phyloP scores from a whole-genome alignment of 2,329 filamentous ascomycete genomes.

The Neonectria magnoliae region DNA sequence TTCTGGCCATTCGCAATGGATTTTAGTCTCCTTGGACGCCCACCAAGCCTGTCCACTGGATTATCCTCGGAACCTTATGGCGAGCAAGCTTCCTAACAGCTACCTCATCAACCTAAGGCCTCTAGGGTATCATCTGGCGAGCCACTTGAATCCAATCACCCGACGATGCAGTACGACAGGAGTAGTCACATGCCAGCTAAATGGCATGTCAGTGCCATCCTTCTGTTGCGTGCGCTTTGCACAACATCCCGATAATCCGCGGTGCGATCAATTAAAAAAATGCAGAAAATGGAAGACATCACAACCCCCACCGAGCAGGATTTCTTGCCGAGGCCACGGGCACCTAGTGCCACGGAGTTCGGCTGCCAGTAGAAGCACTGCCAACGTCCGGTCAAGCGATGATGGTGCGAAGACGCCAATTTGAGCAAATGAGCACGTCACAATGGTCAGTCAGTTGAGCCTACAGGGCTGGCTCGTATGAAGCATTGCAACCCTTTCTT shows the following conservation, averaged over 20 bases:
- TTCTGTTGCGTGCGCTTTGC: not conserved
- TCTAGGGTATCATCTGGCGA: not conserved
- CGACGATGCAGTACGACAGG: not conserved
- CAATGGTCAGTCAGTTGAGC: not conserved
- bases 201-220: not conserved
- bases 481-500: not conserved
- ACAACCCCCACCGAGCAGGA: not conserved
- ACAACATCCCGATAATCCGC: not conserved
- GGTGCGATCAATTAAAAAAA: not conserved
- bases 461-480: not conserved
- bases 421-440: not conserved
- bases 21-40: not conserved
- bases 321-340: not conserved
- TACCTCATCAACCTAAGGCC: not conserved
- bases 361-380: not conserved
- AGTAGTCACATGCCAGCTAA: not conserved
- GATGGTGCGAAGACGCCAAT: not conserved
- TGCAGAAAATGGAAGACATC: not conserved
- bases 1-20: not conserved
- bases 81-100: not conserved
- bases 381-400: not conserved
- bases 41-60: not conserved
- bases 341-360: not conserved
- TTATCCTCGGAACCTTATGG: not conserved
- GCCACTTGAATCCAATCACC: not conserved